Percentiles rank a stretch among this genome's conserved stretches.
phyloP scores from a whole-genome alignment of 345 rosid genomes.

The Psidium guajava region DNA sequence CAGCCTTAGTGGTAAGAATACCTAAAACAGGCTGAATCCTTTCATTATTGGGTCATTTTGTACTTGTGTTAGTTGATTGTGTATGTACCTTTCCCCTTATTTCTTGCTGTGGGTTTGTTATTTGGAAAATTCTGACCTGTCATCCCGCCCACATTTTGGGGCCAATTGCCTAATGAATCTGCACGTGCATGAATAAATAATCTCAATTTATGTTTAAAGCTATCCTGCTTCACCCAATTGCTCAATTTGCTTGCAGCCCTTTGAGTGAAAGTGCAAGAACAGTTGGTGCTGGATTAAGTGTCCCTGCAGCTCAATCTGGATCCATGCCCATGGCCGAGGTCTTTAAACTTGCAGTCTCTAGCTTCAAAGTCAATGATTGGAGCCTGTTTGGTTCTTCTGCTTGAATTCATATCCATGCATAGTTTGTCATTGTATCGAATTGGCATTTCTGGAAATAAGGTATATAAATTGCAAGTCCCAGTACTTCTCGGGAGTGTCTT shows the following conservation, averaged over 20 bases:
- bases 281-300: constrained; percentile 66
- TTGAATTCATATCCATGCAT: not conserved
- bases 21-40: not conserved
- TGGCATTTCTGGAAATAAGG: not conserved
- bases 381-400: constrained; percentile 41
- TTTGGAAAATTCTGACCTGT: not conserved
- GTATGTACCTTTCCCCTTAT: not conserved
- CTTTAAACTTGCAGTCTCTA: constrained; percentile 53
- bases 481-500: not conserved
- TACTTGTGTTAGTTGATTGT: not conserved
- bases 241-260: constrained; percentile 33
- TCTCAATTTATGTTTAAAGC: not conserved
- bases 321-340: constrained; percentile 51
- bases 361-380: constrained; percentile 69
- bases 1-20: not conserved
- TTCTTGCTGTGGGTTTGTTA: not conserved
- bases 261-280: constrained; percentile 59
- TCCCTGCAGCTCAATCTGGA: constrained; percentile 52
- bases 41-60: not conserved
- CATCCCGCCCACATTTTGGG: not conserved
- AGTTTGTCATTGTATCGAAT: not conserved
- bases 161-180: not conserved
- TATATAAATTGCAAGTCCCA: not conserved
- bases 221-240: not conserved
- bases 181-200: not conserved